phyloP scores from a whole-genome alignment of 148 eudicot genomes.

The Rhododendron vialii region DNA sequence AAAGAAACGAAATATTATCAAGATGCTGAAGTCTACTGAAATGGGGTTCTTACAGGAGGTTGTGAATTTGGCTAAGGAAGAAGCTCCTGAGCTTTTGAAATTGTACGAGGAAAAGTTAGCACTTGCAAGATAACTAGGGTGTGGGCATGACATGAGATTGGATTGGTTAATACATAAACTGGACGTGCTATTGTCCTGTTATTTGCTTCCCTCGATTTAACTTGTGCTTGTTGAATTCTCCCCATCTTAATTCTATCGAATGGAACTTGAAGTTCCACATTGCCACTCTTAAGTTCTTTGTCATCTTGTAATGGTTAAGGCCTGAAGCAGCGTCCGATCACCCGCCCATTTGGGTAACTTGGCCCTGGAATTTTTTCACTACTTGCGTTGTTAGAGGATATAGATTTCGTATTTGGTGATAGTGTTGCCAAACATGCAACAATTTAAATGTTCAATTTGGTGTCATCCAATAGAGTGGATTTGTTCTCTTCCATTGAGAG shows the following conservation, averaged over 20 bases:
- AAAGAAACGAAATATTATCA: neutral
- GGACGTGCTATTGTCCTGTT: neutral
- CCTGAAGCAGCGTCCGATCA: too few species aligned
- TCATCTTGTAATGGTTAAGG: too few species aligned
- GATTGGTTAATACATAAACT: neutral
- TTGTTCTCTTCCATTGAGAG: neutral
- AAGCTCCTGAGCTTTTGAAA: constrained; percentile 18
- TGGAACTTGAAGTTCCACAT: too few species aligned
- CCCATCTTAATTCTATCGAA: too few species aligned
- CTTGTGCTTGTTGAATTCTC: neutral
- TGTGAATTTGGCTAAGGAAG: neutral
- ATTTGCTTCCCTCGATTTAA: neutral
- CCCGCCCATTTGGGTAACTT: neutral
- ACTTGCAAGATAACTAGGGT: neutral
- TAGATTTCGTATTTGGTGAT: neutral
- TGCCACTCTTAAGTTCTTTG: too few species aligned
- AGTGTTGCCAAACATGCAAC: too few species aligned
- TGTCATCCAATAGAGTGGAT: neutral
- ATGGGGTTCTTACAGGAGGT: neutral
- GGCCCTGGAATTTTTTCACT: too few species aligned
- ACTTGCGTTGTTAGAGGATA: too few species aligned
- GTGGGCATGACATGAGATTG: neutral
- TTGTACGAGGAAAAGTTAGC: neutral
- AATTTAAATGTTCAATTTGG: neutral
- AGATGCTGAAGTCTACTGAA: neutral